Conservation (phyloP, 371 early-diverging fungal genomes). For the Agmasoma carcini region DNA sequence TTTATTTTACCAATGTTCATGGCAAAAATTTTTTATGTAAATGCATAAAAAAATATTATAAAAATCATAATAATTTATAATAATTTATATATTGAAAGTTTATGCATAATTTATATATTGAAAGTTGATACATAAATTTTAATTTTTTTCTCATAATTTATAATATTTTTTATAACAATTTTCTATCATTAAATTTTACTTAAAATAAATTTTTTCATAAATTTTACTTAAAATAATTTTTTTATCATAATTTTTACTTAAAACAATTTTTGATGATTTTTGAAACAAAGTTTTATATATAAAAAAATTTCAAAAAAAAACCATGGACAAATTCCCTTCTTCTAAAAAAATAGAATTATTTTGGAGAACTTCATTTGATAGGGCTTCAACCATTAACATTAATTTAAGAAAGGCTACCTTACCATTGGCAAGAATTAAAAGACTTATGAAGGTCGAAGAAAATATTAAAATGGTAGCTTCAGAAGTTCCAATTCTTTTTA, state of each 20-base stretch:
- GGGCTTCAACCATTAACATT: conserved; percentile 5
- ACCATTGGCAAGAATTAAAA: conserved; percentile 93
- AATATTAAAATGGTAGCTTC: conserved; percentile 64
- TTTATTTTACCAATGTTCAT: no score
- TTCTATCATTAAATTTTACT: no score
- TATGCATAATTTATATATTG: no score
- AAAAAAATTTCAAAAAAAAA: background rate
- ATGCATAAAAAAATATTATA: no score
- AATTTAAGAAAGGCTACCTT: conserved; percentile 64
- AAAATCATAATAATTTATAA: no score
- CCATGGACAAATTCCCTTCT: background rate
- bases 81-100: no score
- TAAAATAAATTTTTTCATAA: no score
- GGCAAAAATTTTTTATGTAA: no score
- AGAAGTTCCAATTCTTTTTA: conserved; percentile 78
- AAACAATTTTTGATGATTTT: background rate
- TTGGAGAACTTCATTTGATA: conserved; percentile 24
- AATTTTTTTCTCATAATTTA: no score
- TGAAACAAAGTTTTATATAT: background rate
- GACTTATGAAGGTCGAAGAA: conserved; percentile 96
- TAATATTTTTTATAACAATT: no score
- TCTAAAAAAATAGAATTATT: conserved; percentile 23
- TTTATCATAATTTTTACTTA: background rate
- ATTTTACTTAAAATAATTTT: background rate
- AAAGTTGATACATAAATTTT: no score